A percentile compares a stretch with the other conserved stretches of the same genome.
Evolutionary conservation across 768 basidiomycete genomes (phyloP).

Genomic region (Podaxis sp.): DNA sequence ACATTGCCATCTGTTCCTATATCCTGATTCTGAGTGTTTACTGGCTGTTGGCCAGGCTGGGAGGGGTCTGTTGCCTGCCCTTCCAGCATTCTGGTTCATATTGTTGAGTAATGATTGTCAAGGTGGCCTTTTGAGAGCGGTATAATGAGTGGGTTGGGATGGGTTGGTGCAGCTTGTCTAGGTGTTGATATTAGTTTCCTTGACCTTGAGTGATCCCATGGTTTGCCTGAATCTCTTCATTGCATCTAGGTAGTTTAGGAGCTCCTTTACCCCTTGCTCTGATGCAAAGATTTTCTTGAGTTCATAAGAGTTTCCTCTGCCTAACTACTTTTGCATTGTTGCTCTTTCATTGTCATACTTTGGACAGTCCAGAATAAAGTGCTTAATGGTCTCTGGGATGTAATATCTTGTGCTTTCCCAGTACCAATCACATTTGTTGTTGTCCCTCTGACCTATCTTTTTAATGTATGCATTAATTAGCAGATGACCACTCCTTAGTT

Average conservation of each 20-base stretch:
- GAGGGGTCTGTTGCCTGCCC: not conserved
- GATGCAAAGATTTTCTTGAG: not conserved
- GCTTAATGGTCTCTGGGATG: slow-evolving; percentile 8
- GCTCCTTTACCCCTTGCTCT: not conserved
- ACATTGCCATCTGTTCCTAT: not conserved
- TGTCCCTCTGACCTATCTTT: not conserved
- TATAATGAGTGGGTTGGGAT: not conserved
- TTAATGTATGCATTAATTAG: slow-evolving; percentile 22
- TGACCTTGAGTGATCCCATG: not conserved
- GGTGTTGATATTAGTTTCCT: not conserved
- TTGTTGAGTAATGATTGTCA: not conserved
- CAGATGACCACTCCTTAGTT: slow-evolving; percentile 27
- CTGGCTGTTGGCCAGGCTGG: not conserved
- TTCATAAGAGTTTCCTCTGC: not conserved
- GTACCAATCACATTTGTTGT: slow-evolving; percentile 6
- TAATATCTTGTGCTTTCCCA: too few species aligned
- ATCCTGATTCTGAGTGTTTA: too few species aligned
- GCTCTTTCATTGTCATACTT: not conserved
- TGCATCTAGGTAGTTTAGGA: not conserved
- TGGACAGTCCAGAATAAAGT: slow-evolving; percentile 11
- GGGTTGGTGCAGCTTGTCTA: not conserved
- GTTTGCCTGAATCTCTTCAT: not conserved
- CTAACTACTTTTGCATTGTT: not conserved
- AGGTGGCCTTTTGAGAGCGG: not conserved
- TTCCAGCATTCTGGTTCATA: not conserved